Percentiles rank a stretch among this genome's conserved stretches.
phyloP scores from a whole-genome alignment of 2,329 filamentous ascomycete species.

The Claviceps pusilla region DNA sequence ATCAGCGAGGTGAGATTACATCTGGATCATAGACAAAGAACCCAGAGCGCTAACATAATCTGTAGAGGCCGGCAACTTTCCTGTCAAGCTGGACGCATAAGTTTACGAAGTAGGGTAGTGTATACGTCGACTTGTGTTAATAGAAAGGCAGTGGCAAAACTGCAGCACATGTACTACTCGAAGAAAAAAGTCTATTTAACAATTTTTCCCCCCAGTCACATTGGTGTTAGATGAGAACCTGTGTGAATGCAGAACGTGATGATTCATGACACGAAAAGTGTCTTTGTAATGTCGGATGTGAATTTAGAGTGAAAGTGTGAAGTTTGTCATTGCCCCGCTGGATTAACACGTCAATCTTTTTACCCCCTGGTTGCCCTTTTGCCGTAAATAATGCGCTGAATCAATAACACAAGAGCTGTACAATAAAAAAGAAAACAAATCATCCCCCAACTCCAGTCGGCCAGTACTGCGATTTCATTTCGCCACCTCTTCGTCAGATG shows the following conservation, averaged over 20 bases:
- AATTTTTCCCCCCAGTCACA: background rate
- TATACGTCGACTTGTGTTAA: constrained; percentile 10
- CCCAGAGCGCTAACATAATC: constrained; percentile 11
- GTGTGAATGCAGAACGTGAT: constrained; percentile 2
- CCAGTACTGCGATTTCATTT: background rate
- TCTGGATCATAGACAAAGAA: background rate
- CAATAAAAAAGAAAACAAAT: background rate
- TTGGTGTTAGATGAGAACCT: constrained; percentile 8
- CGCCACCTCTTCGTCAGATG: constrained; percentile 40
- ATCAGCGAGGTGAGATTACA: constrained; percentile 67
- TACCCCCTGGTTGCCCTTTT: background rate
- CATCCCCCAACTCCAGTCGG: background rate
- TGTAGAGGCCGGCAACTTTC: constrained; percentile 53
- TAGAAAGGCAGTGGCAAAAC: constrained; percentile 18
- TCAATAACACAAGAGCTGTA: background rate
- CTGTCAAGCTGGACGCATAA: constrained; percentile 48
- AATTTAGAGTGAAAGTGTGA: background rate
- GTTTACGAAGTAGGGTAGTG: constrained; percentile 10
- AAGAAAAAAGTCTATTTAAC: constrained; percentile 10
- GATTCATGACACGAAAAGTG: background rate
- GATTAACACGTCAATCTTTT: background rate
- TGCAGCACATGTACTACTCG: constrained; percentile 24
- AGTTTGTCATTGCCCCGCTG: background rate
- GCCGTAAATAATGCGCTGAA: background rate
- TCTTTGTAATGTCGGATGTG: background rate